phyloP scores from a whole-genome alignment of 2,329 filamentous ascomycete species.

The Penicillium sp. region DNA sequence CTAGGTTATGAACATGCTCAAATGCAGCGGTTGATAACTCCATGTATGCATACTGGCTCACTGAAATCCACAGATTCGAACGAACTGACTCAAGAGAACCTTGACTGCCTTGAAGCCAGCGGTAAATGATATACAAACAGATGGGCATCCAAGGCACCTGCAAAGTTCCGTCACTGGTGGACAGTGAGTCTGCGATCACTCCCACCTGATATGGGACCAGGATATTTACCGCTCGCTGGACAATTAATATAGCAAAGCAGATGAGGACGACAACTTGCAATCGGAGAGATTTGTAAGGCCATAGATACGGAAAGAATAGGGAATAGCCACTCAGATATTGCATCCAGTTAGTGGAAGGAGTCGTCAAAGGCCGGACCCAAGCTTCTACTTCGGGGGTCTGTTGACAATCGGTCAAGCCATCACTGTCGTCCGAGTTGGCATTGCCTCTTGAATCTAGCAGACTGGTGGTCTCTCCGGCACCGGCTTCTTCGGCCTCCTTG shows the following conservation, averaged over 20 bases:
- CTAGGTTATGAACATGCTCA: conserved; percentile 88
- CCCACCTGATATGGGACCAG: conserved; percentile 78
- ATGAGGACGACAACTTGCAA: conserved; percentile 75
- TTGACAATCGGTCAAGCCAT: neutral
- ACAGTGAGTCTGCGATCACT: conserved; percentile 60
- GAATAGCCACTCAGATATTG: conserved; percentile 87
- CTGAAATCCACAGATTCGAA: conserved; percentile 87
- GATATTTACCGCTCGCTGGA: conserved; percentile 79
- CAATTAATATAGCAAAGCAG: conserved; percentile 73
- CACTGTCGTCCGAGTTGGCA: neutral
- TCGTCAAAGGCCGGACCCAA: conserved; percentile 84
- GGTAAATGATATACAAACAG: conserved; percentile 69
- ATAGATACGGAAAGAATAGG: conserved; percentile 64
- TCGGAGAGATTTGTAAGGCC: conserved; percentile 72
- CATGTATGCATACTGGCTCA: conserved; percentile 89
- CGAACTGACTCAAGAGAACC: conserved; percentile 70
- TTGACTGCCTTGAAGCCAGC: conserved; percentile 69
- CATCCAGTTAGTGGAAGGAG: conserved; percentile 86
- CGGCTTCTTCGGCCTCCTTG: neutral
- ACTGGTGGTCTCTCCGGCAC: neutral
- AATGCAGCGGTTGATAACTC: conserved; percentile 91
- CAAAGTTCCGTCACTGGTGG: conserved; percentile 40
- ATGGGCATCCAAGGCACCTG: conserved; percentile 66
- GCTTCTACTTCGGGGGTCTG: conserved; percentile 42
- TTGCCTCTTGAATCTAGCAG: neutral